Percentiles rank a stretch among this genome's conserved stretches.
phyloP scores from a whole-genome alignment of 2,329 filamentous ascomycete genomes.

The Magnaporthiopsis rhizophila region DNA sequence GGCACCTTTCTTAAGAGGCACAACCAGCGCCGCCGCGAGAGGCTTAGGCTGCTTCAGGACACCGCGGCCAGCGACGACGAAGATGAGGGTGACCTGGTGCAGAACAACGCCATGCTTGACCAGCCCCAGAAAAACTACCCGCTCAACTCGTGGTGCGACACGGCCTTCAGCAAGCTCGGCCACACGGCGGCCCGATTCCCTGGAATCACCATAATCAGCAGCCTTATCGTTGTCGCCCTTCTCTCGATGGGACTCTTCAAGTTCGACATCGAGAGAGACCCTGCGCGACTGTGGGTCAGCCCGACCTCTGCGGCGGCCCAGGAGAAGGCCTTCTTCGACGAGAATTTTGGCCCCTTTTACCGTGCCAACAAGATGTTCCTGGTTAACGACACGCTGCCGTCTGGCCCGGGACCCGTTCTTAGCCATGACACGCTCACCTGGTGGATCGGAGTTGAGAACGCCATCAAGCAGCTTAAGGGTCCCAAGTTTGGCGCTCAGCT shows the following conservation, averaged over 20 bases:
- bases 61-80: conserved; percentile 81
- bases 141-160: conserved; percentile 76
- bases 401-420: conserved; percentile 65
- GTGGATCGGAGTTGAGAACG: conserved; percentile 88
- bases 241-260: conserved; percentile 82
- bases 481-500: conserved; percentile 59
- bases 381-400: conserved; percentile 70
- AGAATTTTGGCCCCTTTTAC: conserved; percentile 92
- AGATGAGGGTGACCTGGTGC: conserved; percentile 79
- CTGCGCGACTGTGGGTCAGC: conserved; percentile 93
- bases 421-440: conserved; percentile 82
- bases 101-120: conserved; percentile 69
- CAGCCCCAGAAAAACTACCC: conserved; percentile 68
- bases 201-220: conserved; percentile 68
- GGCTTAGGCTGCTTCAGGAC: conserved; percentile 81
- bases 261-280: conserved; percentile 85
- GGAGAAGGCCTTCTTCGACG: conserved; percentile 90
- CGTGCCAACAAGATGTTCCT: conserved; percentile 89
- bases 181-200: conserved; percentile 77
- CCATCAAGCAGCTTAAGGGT: conserved; percentile 65
- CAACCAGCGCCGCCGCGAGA: conserved; percentile 66
- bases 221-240: conserved; percentile 66
- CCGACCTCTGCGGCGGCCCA: conserved; percentile 82
- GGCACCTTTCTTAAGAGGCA: conserved; percentile 71
- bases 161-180: conserved; percentile 71